Conservation (phyloP, 2,329 filamentous ascomycete species). For the Dichotomopilus funicola region DNA sequence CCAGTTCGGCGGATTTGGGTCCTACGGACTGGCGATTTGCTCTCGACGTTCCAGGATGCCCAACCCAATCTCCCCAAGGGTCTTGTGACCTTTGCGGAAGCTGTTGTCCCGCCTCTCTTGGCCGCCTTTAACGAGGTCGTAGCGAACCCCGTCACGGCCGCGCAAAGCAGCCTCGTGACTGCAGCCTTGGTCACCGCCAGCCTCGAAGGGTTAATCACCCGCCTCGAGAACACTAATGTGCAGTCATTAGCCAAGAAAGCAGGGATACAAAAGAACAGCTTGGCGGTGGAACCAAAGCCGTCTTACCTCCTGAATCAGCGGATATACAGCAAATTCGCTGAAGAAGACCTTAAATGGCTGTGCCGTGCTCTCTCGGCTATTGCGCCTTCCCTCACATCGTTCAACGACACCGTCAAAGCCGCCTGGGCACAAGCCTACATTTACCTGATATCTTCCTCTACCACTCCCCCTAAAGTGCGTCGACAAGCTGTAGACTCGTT, state of each 20-base stretch:
- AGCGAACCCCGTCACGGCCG: conserved; percentile 69
- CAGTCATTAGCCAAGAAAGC: conserved; percentile 52
- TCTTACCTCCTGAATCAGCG: conserved; percentile 81
- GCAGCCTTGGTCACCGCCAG: conserved; percentile 69
- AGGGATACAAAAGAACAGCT: conserved; percentile 56
- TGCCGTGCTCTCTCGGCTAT: conserved; percentile 61
- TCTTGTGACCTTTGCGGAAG: conserved; percentile 46
- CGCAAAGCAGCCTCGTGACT: conserved; percentile 76
- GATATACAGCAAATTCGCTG: conserved; percentile 70
- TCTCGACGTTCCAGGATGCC: conserved; percentile 51
- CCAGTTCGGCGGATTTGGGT: conserved; percentile 75
- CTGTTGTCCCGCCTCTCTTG: conserved; percentile 48
- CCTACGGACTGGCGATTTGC: conserved; percentile 62
- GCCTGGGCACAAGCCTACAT: conserved; percentile 83
- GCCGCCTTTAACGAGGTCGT: conserved; percentile 72
- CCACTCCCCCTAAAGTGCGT: conserved; percentile 55
- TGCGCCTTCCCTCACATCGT: conserved; percentile 47
- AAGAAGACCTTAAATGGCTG: conserved; percentile 75
- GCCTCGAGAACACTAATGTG: conserved; percentile 46
- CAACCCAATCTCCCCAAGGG: conserved; percentile 38
- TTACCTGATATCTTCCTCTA: conserved; percentile 63
- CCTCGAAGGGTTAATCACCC: conserved; percentile 48
- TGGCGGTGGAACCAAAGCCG: conserved; percentile 69
- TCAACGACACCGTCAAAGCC: conserved; percentile 44
- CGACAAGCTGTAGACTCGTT: conserved; percentile 57